A percentile compares a stretch with the other conserved stretches of the same genome.
phyloP scores from a whole-genome alignment of 306 rosid genomes.

The Pyrus betulifolia region DNA sequence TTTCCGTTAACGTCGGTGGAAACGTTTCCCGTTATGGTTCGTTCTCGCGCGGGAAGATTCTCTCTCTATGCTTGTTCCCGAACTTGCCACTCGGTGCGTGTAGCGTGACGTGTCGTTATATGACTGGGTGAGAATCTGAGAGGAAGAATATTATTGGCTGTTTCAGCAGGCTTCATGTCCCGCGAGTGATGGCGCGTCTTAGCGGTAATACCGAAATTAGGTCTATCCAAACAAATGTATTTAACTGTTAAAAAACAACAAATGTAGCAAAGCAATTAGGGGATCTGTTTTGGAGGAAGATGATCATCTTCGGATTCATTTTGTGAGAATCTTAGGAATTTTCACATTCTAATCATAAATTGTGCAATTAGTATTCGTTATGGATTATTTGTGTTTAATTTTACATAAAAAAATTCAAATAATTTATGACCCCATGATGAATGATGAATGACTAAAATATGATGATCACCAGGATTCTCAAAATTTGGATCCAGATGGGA shows the following conservation, averaged over 20 bases:
- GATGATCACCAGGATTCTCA: no score
- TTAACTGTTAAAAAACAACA: no score
- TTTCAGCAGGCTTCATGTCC: not conserved
- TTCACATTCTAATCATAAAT: accelerated
- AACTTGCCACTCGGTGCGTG: not conserved
- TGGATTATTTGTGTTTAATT: accelerated
- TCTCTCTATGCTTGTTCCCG: no score
- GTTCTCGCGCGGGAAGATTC: not conserved
- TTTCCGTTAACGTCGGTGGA: conserved; percentile 41
- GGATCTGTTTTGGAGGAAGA: no score
- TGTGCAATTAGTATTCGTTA: accelerated
- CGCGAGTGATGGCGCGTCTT: no score
- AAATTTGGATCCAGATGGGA: no score
- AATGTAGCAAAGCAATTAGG: no score
- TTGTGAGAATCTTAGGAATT: accelerated
- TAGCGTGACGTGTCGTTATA: not conserved
- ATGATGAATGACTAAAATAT: no score
- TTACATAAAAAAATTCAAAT: no score
- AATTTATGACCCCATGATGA: accelerated
- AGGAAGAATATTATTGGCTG: not conserved
- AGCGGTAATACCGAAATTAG: no score
- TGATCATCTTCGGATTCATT: no score
- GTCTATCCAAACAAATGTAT: no score
- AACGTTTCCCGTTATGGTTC: conserved; percentile 12
- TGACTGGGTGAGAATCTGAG: not conserved